Evolutionary conservation across 257 asterid genomes (phyloP), one percentile per base, ranked within the genome.

Genomic region (Lycium barbarum): DNA sequence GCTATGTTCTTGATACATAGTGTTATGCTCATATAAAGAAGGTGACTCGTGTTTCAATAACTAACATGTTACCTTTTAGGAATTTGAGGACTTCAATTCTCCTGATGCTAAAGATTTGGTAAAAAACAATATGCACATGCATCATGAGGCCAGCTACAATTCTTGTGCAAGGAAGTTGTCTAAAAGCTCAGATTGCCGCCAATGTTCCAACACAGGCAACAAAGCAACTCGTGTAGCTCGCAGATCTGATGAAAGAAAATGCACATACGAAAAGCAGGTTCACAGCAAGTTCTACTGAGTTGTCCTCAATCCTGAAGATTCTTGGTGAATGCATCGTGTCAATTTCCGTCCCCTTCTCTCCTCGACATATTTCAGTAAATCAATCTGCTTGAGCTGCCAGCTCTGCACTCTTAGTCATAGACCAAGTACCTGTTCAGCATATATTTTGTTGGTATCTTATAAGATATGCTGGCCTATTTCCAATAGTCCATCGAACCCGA

Each of bases 181-280:
- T 2, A 93, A 85, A 85, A 95, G 97, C 85, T 94, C 97, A 0
- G 97, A 95, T 4, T 84, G 90, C 63, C 82, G 92, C 89, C 93
- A 92, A 58, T 87, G 92, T 55, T 89, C 93, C 84, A 91, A 88
- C 83, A 78, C 82, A 14, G 85, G 86, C 26, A 90, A 71, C 83
- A 86, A 85, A 49, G 8, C 82, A 78, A 53, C 82, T 58, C 87
- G 82, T 10, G 84, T 66, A 54, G 88, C 86, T 85, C 84, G 92
- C 26, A 88, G 97, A 90, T 94, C 97, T 15, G 91, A 90, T 83
- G 94, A 90, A 49, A 87, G 86, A 89, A 92, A 88, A 89, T 49
- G 81, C 91, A 86, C 82, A 22, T 68, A 84, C 12, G 91, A 90
- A 61, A 92, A 87, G 86, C 90, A 87, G 89, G 87, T 87, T 89